Evolutionary conservation across 257 asterid species (phyloP), one percentile per base, ranked within the genome.

Genomic region (Galeopsis tetrahit): DNA sequence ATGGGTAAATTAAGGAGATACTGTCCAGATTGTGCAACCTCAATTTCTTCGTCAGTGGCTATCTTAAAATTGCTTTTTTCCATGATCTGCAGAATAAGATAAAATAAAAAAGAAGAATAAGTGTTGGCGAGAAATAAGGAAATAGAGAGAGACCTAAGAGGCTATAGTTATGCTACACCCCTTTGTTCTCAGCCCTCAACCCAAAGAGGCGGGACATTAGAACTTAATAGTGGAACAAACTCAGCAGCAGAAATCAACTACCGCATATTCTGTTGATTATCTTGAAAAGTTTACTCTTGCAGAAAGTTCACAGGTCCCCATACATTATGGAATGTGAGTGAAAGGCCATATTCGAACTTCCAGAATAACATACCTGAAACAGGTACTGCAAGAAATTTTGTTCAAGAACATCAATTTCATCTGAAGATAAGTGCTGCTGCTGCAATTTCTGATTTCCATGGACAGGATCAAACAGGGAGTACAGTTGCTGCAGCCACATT

Each of bases 1-100:
- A 94, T 94, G 46, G 99, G 99, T 81, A 94, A 97, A 84, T 94
- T 87, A 66, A 94, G 91, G 63, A 94, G 99, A 88, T 94, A 94
- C 66, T 94, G 96, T 66, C 97, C 99, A 0, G 96, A 87, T 13
- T 79, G 96, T 42, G 99, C 99, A 74, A 91, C 86, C 9, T 91
- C 93, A 73, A 94, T 87, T 82, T 94, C 99, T 42, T 89, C 99
- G 70, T 89, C 82, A 49, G 95, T 84, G 63, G 92, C 89, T 77
- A 94, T 83, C 87, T 91, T 94, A 69, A 94, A 94, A 77, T 94
- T 91, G 89, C 98, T 91, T 85, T 93, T 89, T 42, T 85, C 89
- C 97, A 94, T 91, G 36, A 91, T 82, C 99, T 94, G 82, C 76
- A 74, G 33, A 42, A 60, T 39, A 55, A 42, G 46, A 70, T 28